Percentiles rank a stretch among this genome's conserved stretches.
These are phyloP conservation scores for Phaeotremella skinneri DNA, from an alignment of 768 basidiomycete genomes.

Conservation along the genomic window DNA sequence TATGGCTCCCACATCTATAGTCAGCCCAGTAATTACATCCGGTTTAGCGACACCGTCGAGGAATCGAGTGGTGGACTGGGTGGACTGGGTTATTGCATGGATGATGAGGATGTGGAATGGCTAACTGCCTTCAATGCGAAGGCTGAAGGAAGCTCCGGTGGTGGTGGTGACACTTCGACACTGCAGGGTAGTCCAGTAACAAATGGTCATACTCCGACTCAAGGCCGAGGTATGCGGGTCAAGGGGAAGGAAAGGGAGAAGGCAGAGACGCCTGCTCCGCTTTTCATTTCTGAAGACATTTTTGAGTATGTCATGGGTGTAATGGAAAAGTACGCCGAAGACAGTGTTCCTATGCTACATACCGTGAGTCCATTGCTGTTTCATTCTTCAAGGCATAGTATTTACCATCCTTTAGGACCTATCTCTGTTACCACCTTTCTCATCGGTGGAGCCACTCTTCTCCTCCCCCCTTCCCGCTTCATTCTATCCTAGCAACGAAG, in stretches of 20 bases:
- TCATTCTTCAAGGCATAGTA: conserved; percentile 5
- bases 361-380: conserved; percentile 60
- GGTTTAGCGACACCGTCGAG: conserved; percentile 81
- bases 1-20: conserved; percentile 70
- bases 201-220: conserved; percentile 39
- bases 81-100: conserved; percentile 87
- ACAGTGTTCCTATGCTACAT: conserved; percentile 84
- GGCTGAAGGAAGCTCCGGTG: conserved; percentile 63
- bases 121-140: conserved; percentile 75
- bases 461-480: conserved; percentile 61
- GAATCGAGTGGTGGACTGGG: conserved; percentile 61
- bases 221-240: conserved; percentile 54
- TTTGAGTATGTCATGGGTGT: conserved; percentile 95
- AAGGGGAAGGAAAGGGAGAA: conserved; percentile 80
- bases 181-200: conserved; percentile 56
- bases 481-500: conserved; percentile 66
- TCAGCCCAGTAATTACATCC: conserved; percentile 73
- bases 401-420: conserved; percentile 43
- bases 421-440: conserved; percentile 50
- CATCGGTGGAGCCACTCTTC: conserved; percentile 62
- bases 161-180: conserved; percentile 52
- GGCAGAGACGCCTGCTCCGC: conserved; percentile 53
- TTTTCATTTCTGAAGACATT: conserved; percentile 80
- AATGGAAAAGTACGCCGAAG: conserved; percentile 85
- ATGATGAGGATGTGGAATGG: conserved; percentile 94